Conservation (phyloP, 139 green algal species). For the Tetradesmus lagerheimii region DNA sequence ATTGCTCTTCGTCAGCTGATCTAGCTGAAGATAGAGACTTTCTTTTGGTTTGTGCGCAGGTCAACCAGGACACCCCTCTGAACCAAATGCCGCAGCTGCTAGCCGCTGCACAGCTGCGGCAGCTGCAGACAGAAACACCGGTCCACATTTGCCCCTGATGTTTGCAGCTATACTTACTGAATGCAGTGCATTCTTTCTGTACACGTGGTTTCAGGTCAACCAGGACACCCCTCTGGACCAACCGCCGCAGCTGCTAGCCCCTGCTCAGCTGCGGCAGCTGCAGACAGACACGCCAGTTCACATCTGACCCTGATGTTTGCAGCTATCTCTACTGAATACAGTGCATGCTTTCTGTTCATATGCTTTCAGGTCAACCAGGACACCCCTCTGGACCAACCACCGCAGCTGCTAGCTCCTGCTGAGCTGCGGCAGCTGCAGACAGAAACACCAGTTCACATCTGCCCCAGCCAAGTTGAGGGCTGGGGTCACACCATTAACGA, state of each 20-base stretch:
- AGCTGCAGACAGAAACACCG: background rate
- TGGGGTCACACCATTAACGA: slow-evolving; percentile 39
- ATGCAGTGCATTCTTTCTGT: no score
- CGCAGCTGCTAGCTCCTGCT: background rate
- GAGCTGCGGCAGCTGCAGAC: background rate
- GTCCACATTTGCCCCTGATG: no score
- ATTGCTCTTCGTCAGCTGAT: no score
- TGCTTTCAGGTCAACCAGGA: background rate
- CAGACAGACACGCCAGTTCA: background rate
- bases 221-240: no score
- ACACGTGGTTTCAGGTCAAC: no score
- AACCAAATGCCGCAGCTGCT: background rate
- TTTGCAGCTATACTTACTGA: no score
- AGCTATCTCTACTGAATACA: no score
- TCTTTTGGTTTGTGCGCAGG: background rate
- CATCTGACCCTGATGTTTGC: no score
- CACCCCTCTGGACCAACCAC: background rate
- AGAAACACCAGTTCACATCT: slow-evolving; percentile 4
- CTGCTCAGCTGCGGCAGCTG: no score
- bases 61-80: background rate
- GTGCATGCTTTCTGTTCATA: no score
- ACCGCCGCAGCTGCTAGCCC: no score
- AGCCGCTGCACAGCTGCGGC: background rate
- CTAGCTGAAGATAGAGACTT: no score
- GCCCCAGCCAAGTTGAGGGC: slow-evolving; percentile 32